Base-by-base conservation (phyloP, 495 filamentous ascomycete species). In the Penicillium pancosmium region DNA sequence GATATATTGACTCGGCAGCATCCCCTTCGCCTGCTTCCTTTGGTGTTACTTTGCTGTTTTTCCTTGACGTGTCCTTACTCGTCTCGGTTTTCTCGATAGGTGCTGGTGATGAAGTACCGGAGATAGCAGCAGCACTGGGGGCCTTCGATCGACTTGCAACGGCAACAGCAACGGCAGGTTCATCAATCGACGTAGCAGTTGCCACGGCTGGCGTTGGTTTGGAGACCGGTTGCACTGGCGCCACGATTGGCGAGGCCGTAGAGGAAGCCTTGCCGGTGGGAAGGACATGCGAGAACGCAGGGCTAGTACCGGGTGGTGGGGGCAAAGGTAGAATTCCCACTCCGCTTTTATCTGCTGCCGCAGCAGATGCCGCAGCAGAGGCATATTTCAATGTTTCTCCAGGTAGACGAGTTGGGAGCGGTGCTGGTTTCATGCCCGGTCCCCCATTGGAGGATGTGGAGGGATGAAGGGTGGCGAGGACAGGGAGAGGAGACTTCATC, bases 321-420 rank as follows among this genome's bases (percentile, higher is more conserved):
- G 93, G 93, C 56, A 97, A 79, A 16, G 93, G 93, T 27, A 91
- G 86, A 62, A 97, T 96, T n/a, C 93, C 93, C 10, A 97, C 88
- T 15, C 83, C 83, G 65, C 78, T 88, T 69, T 93, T 95, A 70
- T 96, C 92, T 71, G 88, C 94, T 49, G 94, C 91, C 10, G 95
- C 95, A 1, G 94, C 94, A 0, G 94, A 95, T 0, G 94, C 95
- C 0, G 94, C 94, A 0, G 94, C 94, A 18, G 94, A 97, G 33
- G 95, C 94, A 71, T 98, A 98, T 73, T 97, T 97, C 63, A 98
- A 78, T 0, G 90, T 90, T 69, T 98, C 93, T 34, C 91, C 92
- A 23, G 92, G 88, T 4, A 90, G 83, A 65, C 92, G 86, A 43
- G 90, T 86, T 8, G 94, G 95, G 65, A 91, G 66, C 12, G 93